Evolutionary conservation across 441 rosid genomes (phyloP).

Genomic region (Jatropha podagrica): DNA sequence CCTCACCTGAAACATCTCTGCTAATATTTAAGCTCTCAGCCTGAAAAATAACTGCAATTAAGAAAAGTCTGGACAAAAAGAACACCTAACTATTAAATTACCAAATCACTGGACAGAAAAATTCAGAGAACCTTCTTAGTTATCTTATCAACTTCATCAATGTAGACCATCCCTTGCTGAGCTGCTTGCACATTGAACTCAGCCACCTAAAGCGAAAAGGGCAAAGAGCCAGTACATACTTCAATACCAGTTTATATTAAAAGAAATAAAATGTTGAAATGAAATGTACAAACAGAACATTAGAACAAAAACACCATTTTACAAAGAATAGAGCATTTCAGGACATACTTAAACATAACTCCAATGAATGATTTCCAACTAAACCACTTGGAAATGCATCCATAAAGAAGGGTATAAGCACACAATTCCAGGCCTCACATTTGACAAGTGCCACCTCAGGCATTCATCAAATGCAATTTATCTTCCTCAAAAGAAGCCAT

Average conservation of each 20-base stretch:
- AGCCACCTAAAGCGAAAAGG: slow-evolving; percentile 55
- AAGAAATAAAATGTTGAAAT: not conserved
- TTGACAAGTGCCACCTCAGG: not conserved
- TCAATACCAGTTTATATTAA: not conserved
- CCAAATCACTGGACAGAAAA: slow-evolving; percentile 3
- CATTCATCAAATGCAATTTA: not conserved
- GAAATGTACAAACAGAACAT: not conserved
- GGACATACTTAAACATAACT: not conserved
- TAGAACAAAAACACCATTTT: not conserved
- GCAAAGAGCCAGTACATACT: not conserved
- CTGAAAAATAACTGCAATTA: slow-evolving; percentile 40
- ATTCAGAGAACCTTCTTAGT: slow-evolving; percentile 67
- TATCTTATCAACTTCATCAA: slow-evolving; percentile 97
- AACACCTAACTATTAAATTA: not conserved
- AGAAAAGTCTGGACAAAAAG: slow-evolving; percentile 21
- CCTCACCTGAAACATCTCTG: slow-evolving; percentile 97
- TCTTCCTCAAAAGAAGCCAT: not conserved
- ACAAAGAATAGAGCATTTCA: not conserved
- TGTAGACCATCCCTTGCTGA: slow-evolving; percentile 94
- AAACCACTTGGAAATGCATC: not conserved
- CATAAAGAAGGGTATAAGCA: not conserved
- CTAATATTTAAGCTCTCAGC: slow-evolving; percentile 91
- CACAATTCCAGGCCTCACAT: not conserved
- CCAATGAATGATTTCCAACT: not conserved
- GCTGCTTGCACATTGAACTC: slow-evolving; percentile 96